A percentile compares a stretch with the other conserved stretches of the same genome.
These are phyloP conservation scores for Cyclostephanos invisitatus DNA, from an alignment of 108 stramenopile genomes.

Conservation along the genomic window DNA sequence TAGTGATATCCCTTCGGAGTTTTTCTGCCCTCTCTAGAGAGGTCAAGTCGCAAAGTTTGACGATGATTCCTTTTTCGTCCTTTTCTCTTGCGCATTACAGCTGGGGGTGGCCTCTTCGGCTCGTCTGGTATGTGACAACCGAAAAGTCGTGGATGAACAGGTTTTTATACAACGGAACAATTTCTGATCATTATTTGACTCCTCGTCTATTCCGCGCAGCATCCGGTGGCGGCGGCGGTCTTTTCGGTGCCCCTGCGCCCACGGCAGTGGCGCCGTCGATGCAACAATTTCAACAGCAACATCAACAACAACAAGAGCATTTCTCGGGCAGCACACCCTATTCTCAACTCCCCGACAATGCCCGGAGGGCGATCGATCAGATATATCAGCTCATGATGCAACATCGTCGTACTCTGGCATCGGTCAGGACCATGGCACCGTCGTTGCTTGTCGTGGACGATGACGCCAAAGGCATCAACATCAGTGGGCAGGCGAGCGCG, in stretches of 20 bases:
- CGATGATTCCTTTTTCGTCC: not conserved
- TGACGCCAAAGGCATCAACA: not conserved
- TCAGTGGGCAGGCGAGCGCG: not conserved
- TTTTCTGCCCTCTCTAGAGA: too few species aligned
- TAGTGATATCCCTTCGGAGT: not conserved
- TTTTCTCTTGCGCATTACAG: not conserved
- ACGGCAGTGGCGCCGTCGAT: conserved; percentile 11
- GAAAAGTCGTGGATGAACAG: not conserved
- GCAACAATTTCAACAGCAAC: conserved; percentile 31
- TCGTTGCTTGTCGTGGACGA: conserved; percentile 42
- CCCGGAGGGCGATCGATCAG: conserved; percentile 70
- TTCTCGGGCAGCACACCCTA: conserved; percentile 70
- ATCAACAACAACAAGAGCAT: conserved; percentile 38
- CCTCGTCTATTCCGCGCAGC: conserved; percentile 7
- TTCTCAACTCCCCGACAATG: conserved; percentile 55
- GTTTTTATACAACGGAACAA: not conserved
- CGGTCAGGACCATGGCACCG: conserved; percentile 74
- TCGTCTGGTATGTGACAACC: conserved; percentile 4
- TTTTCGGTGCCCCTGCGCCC: conserved; percentile 28
- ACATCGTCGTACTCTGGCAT: conserved; percentile 65
- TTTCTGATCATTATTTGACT: not conserved
- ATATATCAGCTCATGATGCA: conserved; percentile 80
- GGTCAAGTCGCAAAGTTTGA: too few species aligned
- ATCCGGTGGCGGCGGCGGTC: conserved; percentile 17
- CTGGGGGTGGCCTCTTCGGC: conserved; percentile 21